Percentiles rank a stretch among this genome's conserved stretches.
Conservation (phyloP, 441 rosid genomes). For the Erodium trifolium region DNA sequence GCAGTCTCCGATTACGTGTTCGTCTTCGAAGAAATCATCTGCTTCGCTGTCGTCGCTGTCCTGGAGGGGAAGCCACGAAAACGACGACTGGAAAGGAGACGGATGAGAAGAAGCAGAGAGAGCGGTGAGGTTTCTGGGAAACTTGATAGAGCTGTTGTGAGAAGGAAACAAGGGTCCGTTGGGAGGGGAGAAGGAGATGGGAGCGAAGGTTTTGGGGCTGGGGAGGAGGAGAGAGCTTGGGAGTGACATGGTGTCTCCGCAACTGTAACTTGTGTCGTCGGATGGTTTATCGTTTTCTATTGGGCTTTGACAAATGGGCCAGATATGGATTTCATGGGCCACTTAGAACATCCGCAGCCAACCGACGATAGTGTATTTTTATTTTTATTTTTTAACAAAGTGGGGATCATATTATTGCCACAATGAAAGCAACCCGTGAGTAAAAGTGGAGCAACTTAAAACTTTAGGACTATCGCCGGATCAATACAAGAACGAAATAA, state of each 20-base stretch:
- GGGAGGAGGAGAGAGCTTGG: constrained; percentile 24
- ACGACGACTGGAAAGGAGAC: background rate
- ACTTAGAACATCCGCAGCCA: too few species aligned
- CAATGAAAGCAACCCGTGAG: too few species aligned
- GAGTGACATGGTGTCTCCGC: constrained; percentile 21
- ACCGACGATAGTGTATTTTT: too few species aligned
- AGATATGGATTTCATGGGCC: too few species aligned
- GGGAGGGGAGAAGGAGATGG: too few species aligned
- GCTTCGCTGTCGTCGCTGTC: constrained; percentile 8
- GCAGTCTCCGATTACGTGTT: constrained; percentile 70
- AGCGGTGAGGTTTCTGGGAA: constrained; percentile 26
- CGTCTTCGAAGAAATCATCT: constrained; percentile 27
- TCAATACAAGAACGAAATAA: too few species aligned
- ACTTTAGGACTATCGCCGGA: too few species aligned
- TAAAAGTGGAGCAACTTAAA: too few species aligned
- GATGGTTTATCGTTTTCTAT: background rate
- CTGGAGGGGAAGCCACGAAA: constrained; percentile 18
- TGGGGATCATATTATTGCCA: too few species aligned
- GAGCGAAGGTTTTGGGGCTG: too few species aligned
- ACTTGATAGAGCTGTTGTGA: constrained; percentile 16
- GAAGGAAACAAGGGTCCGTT: constrained; percentile 8
- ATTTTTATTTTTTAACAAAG: too few species aligned
- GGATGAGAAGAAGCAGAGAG: constrained; percentile 33
- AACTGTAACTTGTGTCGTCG: background rate
- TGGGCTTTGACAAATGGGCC: background rate